phyloP scores from a whole-genome alignment of 2,329 filamentous ascomycete species.

The Aspergillus costaricaensis region DNA sequence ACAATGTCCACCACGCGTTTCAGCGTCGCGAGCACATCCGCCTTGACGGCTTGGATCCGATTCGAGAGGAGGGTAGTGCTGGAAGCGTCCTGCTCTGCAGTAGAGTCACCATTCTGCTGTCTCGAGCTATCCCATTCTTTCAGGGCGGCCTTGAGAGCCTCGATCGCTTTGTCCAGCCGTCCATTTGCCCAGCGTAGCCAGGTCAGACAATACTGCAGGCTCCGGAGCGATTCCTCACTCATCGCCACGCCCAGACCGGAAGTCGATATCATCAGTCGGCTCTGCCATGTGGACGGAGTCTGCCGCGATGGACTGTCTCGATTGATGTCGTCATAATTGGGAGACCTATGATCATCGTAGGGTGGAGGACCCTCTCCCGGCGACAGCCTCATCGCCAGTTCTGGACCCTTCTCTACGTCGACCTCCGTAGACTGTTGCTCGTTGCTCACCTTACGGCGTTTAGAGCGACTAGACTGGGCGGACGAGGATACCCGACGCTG shows the following conservation, averaged over 20 bases:
- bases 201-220: constrained; percentile 78
- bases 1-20: constrained; percentile 82
- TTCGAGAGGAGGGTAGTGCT: constrained; percentile 37
- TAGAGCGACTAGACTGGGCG: constrained; percentile 37
- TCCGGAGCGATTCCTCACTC: constrained; percentile 82
- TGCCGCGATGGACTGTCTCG: constrained; percentile 34
- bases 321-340: constrained; percentile 68
- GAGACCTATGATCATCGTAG: constrained; percentile 77
- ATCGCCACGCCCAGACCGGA: constrained; percentile 89
- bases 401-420: constrained; percentile 51
- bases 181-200: constrained; percentile 81
- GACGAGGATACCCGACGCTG: constrained; percentile 42
- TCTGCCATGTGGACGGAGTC: constrained; percentile 64
- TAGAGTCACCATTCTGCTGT: constrained; percentile 28
- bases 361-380: constrained; percentile 76
- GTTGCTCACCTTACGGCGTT: constrained; percentile 48
- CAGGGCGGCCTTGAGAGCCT: constrained; percentile 71
- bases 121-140: constrained; percentile 73
- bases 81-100: constrained; percentile 20
- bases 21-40: constrained; percentile 74
- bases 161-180: constrained; percentile 74
- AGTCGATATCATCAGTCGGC: constrained; percentile 82
- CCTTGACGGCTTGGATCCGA: constrained; percentile 67
- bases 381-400: constrained; percentile 48
- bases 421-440: constrained; percentile 39